These are phyloP conservation scores for Kockiozyma suomiensis DNA, from an alignment of 805 yeast species.

Conservation along the genomic window DNA sequence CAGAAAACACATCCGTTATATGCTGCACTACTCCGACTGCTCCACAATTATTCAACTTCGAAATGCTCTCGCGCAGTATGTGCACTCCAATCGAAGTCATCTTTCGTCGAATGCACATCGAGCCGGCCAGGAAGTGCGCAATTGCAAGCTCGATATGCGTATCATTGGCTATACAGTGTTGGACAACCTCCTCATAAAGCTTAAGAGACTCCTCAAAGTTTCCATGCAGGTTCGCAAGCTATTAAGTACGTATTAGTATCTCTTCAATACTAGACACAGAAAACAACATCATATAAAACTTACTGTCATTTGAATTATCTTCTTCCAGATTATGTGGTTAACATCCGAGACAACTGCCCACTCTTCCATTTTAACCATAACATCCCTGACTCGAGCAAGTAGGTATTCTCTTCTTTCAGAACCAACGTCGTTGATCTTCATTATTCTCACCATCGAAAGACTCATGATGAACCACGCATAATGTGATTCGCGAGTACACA, in stretches of 20 bases:
- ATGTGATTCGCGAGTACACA: constrained; percentile 11
- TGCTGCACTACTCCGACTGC: constrained; percentile 25
- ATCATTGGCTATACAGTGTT: constrained; percentile 1
- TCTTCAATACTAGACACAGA: too few relatives aligned
- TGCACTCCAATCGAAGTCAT: constrained; percentile 8
- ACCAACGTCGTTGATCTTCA: background rate
- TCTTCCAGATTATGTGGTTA: background rate
- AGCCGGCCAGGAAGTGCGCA: constrained; percentile 6
- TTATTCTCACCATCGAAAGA: constrained; percentile 15
- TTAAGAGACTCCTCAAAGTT: constrained; percentile 19
- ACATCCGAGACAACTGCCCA: constrained; percentile 4
- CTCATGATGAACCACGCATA: constrained; percentile 13
- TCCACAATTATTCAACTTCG: constrained; percentile 15
- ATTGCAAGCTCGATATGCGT: constrained; percentile 11
- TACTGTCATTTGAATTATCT: constrained; percentile 19
- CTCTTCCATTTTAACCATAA: constrained; percentile 5
- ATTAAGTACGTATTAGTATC: too few relatives aligned
- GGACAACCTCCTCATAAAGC: constrained; percentile 14
- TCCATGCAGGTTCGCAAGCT: constrained; percentile 25
- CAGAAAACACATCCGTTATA: background rate
- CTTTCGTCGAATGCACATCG: constrained; percentile 18
- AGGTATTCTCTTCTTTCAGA: constrained; percentile 17
- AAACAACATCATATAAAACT: too few relatives aligned
- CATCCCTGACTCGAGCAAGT: constrained; percentile 23
- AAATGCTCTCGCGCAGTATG: constrained; percentile 9